Conservation (phyloP, 306 rosid genomes). For the Citrullus amarus region DNA sequence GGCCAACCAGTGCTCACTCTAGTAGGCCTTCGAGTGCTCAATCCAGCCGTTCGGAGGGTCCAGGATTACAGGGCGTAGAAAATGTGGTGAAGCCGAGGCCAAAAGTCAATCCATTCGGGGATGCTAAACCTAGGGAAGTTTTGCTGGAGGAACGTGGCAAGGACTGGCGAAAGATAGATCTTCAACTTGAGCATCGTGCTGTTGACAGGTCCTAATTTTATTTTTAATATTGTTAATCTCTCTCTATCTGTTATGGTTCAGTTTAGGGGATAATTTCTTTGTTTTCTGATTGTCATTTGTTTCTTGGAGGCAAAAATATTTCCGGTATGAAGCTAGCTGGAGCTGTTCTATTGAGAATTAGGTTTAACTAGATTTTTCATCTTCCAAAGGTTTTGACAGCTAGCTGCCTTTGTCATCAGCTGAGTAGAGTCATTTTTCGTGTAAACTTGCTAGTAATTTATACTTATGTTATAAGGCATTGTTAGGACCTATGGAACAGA, state of each 20-base stretch:
- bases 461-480: not conserved
- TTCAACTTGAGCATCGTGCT: slow-evolving; percentile 64
- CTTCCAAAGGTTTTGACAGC: not conserved
- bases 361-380: not conserved
- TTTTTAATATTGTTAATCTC: not conserved
- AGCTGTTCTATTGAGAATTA: not conserved
- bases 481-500: not conserved
- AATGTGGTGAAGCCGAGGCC: slow-evolving; percentile 44
- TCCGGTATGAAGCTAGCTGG: not conserved
- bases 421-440: not conserved
- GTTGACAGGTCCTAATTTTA: slow-evolving; percentile 54
- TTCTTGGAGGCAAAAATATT: not conserved
- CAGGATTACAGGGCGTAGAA: slow-evolving; percentile 44
- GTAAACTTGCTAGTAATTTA: not conserved
- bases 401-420: not conserved
- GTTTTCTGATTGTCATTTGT: not conserved
- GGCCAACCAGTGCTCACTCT: slow-evolving; percentile 79
- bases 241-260: not conserved
- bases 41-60: slow-evolving; percentile 73
- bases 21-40: slow-evolving; percentile 94
- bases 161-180: slow-evolving; percentile 95
- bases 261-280: not conserved
- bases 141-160: slow-evolving; percentile 68
- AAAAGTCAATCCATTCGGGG: slow-evolving; percentile 88
- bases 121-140: slow-evolving; percentile 93